Evolutionary conservation across 176 grass and related monocot genomes (phyloP).

Genomic region (Leersia perrieri): DNA sequence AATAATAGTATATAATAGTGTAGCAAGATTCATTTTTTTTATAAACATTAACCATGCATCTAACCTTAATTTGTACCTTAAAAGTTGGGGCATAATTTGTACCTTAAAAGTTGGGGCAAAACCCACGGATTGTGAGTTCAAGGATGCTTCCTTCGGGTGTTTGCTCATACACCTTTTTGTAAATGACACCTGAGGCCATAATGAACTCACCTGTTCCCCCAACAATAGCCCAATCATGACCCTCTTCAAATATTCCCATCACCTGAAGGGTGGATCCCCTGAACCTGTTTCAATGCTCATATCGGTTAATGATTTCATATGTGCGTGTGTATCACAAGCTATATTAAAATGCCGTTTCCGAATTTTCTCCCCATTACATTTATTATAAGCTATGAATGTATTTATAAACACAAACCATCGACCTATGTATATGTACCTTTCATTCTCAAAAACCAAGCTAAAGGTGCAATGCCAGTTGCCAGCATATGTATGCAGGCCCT

Average conservation of each 20-base stretch:
- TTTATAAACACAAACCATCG: too few species aligned
- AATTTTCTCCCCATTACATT: too few species aligned
- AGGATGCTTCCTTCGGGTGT: not conserved
- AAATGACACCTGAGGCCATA: conserved; percentile 6
- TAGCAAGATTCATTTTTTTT: not conserved
- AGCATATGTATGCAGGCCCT: not conserved
- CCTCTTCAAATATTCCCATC: not conserved
- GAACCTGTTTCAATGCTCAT: not conserved
- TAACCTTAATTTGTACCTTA: too few species aligned
- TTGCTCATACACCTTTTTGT: not conserved
- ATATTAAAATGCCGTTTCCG: too few species aligned
- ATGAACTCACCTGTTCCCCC: not conserved
- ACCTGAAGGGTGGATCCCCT: conserved; percentile 21
- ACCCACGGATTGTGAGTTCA: not conserved
- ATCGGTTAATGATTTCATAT: too few species aligned
- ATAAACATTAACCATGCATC: not conserved
- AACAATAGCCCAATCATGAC: conserved; percentile 21
- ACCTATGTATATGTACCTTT: not conserved
- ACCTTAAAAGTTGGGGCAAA: not conserved
- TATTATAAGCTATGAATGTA: too few species aligned
- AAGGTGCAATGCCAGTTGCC: not conserved
- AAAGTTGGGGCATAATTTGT: too few species aligned
- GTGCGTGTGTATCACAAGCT: too few species aligned
- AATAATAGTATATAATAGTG: not conserved
- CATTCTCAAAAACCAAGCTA: not conserved